Conservation (phyloP, 176 grass and related monocot genomes). For the Rhipidocladum racemiflorum region DNA sequence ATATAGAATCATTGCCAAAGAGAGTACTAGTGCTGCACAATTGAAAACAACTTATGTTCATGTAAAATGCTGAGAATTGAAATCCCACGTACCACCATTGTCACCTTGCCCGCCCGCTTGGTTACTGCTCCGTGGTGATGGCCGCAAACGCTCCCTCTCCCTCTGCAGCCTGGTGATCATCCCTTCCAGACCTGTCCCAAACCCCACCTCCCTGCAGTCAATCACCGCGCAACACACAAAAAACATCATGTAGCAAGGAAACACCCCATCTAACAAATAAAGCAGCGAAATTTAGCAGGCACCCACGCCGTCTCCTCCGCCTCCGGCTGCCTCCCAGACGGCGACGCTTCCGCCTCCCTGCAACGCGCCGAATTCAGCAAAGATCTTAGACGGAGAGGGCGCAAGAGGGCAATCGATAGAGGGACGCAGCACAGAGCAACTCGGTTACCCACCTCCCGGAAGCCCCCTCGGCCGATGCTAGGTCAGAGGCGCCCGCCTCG, state of each 20-base stretch:
- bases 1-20: background rate
- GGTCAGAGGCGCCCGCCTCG: background rate
- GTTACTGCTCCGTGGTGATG: background rate
- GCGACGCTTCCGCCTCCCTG: slow-evolving; percentile 29
- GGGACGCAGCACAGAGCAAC: background rate
- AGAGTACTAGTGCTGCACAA: background rate
- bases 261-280: background rate
- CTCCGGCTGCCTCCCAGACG: background rate
- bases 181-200: slow-evolving; percentile 35
- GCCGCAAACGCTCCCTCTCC: slow-evolving; percentile 36
- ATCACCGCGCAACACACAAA: background rate
- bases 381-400: background rate
- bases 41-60: background rate
- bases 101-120: background rate
- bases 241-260: background rate
- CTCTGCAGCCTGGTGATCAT: slow-evolving; percentile 53
- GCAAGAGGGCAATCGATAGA: background rate
- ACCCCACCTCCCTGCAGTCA: slow-evolving; percentile 23
- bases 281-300: background rate
- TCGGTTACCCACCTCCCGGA: slow-evolving; percentile 13
- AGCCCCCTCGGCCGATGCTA: background rate
- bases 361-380: slow-evolving; percentile 20
- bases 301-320: slow-evolving; percentile 32
- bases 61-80: background rate
- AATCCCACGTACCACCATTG: slow-evolving; percentile 30